A percentile compares a stretch with the other conserved stretches of the same genome.
Conservation (phyloP, 1,139 yeast species). For the Blastobotrys buckinghamii region DNA sequence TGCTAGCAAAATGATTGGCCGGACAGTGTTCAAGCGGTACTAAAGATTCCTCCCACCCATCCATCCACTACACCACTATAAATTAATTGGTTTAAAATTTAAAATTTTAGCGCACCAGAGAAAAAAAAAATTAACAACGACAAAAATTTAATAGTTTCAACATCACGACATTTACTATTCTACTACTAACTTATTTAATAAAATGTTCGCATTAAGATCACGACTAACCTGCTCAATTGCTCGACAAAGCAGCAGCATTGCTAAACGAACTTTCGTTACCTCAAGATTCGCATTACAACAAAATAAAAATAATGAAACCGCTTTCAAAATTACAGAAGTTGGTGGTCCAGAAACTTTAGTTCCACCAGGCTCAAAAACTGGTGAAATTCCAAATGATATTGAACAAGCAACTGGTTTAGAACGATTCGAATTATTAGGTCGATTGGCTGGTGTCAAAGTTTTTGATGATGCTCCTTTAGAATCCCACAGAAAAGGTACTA, state of each 20-base stretch:
- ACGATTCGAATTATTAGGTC: conserved; percentile 92
- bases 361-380: conserved; percentile 83
- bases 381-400: conserved; percentile 83
- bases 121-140: conserved; percentile 1
- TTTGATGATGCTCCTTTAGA: conserved; percentile 90
- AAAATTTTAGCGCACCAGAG: background rate
- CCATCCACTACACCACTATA: too few relatives aligned
- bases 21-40: too few relatives aligned
- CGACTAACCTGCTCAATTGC: conserved; percentile 5
- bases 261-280: conserved; percentile 10
- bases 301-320: conserved; percentile 37
- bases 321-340: conserved; percentile 67
- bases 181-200: background rate
- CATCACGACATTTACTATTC: conserved; percentile 6
- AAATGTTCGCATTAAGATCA: conserved; percentile 8
- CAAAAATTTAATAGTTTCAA: background rate
- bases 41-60: conserved; percentile 3
- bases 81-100: too few relatives aligned
- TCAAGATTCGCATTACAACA: conserved; percentile 8
- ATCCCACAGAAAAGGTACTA: conserved; percentile 82
- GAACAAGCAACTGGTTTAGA: conserved; percentile 99
- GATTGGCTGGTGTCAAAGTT: conserved; percentile 91
- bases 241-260: conserved; percentile 7
- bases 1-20: background rate
- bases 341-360: conserved; percentile 74